Base-by-base conservation (phyloP, 2,329 filamentous ascomycete genomes). In the Hymenoscyphus infarciens region DNA sequence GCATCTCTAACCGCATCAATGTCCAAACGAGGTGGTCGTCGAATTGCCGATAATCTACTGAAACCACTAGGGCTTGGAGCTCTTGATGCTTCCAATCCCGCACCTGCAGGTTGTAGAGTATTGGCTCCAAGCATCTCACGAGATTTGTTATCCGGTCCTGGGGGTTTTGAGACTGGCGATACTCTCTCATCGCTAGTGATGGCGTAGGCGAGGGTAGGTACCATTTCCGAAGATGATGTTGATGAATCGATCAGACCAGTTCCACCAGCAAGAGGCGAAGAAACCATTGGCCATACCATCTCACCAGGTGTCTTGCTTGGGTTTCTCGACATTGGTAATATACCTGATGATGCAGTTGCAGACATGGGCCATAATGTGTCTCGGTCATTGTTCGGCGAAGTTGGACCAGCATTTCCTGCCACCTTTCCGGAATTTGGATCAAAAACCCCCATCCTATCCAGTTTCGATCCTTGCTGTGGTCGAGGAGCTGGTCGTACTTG, bases 1-100 rank as follows among this genome's bases (percentile, higher is more conserved):
- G 91, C 90, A 59, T 89, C 87, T 67, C 87, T 84, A 3, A 96
- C 90, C 3, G 90, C 90, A 72, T 93, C 88, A 27, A 97, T 88
- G 72, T 97, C 87, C 3, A 97, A 79, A 39, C 84, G 85, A 3
- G 91, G 90, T 35, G 94, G 93, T 57, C 83, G 78, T 67, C 82
- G 79, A 61, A 87, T 79, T 13, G 81, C 83, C 11, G 85, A 86
- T 27, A 85, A 68, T 19, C 79, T 77, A 66, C 78, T 82, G 67
- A 70, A 72, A 29, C 63, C 62, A 31, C 56, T 55, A 25, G 67
- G 66, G 59, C 66, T 69, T 59, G 69, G 68, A 16, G 64, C 68
- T 61, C 66, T 61, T 15, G 49, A 55, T 49, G 42, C 19, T 49
- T 19, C n/a, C 5, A 60, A 59, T 19, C 61, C 29, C 35, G 63